phyloP scores from a whole-genome alignment of 2,329 filamentous ascomycete genomes.

The Penicillium palitans region DNA sequence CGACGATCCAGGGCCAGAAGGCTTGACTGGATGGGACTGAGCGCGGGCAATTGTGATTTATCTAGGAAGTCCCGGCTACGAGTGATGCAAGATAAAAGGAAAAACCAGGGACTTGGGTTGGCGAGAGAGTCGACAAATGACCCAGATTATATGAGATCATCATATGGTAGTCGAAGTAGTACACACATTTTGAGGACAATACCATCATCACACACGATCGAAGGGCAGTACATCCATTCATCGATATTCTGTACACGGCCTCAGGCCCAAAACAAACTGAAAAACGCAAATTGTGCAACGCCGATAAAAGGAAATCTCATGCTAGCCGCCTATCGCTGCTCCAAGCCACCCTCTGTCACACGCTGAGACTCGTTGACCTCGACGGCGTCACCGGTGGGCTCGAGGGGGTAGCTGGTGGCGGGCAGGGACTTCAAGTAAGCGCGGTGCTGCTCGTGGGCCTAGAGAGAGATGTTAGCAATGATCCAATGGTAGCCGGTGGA shows the following conservation, averaged over 20 bases:
- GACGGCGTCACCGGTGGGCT: constrained; percentile 58
- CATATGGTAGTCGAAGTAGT: constrained; percentile 6
- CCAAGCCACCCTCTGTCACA: constrained; percentile 59
- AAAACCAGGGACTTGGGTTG: not conserved
- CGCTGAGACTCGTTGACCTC: constrained; percentile 60
- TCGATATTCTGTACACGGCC: constrained; percentile 41
- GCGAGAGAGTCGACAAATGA: constrained; percentile 5
- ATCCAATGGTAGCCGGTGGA: not conserved
- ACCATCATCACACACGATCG: constrained; percentile 13
- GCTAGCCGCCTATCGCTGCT: constrained; percentile 56
- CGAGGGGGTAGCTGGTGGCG: constrained; percentile 77
- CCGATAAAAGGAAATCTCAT: constrained; percentile 36
- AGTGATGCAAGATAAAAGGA: not conserved
- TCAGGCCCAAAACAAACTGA: constrained; percentile 29
- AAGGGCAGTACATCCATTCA: constrained; percentile 32
- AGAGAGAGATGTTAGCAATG: constrained; percentile 1
- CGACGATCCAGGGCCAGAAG: constrained; percentile 90
- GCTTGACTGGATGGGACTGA: constrained; percentile 26
- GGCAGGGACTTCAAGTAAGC: constrained; percentile 80
- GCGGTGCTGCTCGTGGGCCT: constrained; percentile 91
- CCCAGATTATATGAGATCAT: constrained; percentile 4
- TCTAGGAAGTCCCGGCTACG: not conserved
- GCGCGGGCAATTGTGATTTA: constrained; percentile 21
- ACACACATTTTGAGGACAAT: constrained; percentile 11
- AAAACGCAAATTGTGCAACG: constrained; percentile 37